Base-by-base conservation (phyloP, 1,139 yeast genomes). In the Geotrichum histeridarum region DNA sequence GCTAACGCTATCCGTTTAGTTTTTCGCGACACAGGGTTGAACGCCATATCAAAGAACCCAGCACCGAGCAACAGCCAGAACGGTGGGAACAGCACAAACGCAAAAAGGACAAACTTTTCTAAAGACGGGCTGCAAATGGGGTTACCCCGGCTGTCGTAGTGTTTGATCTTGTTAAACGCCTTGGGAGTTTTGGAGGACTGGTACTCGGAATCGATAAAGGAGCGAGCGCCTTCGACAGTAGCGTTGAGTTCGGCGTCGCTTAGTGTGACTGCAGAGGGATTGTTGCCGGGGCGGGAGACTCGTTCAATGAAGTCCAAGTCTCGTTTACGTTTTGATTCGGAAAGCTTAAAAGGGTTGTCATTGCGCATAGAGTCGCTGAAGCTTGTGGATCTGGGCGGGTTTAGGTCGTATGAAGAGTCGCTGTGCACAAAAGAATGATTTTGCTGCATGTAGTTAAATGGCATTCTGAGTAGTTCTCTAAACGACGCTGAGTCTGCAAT, bases 1-100 rank as follows among this genome's bases (percentile, higher is more conserved):
- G 42, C 18, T 18, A 50, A 36, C 7, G 57, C 55, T 18, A 49
- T 37, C 12, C 14, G 30, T 27, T 52, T 55, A 5, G 57, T 52
- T 33, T 50, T 39, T 42, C 46, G 33, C 8, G 57, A 49, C 6
- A 50, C 57, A 6, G 12, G n/a, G 11, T 46, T 46, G 22, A 42
- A 14, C 3, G 27, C 46, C 9, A 30, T 27, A 32, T 55, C 58
- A 22, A 55, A 55, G 30, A 30, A 31, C 4, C 58, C 58, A 3
- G 54, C 51, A 1, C 54, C 56, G 12, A 55, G 32, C 17, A 55
- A 45, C 2, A 55, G 54, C 58, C 58, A 55, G 12, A 55, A 35
- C n/a, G 55, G 51, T 4, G 58, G 58, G 39, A 53, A 55, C 5
- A 55, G 17, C 2, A 45, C 33, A 48, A 53, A 55, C 8, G 39